phyloP scores from a whole-genome alignment of 495 filamentous ascomycete genomes.

The Aspergillus sclerotiicarbonarius region DNA sequence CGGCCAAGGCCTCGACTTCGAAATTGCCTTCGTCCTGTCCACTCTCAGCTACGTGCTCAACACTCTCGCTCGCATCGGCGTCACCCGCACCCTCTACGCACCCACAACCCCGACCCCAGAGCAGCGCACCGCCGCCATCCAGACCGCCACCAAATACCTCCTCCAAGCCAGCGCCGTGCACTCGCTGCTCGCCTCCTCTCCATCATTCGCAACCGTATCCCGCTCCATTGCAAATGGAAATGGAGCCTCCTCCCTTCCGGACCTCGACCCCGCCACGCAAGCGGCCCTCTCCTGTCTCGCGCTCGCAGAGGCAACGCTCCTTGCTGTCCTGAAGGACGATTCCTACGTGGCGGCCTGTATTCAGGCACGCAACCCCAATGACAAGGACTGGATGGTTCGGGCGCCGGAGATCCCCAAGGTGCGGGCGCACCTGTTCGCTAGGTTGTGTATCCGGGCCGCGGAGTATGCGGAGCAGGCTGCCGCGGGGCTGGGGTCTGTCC shows the following conservation, averaged over 20 bases:
- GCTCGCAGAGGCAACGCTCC: constrained; percentile 81
- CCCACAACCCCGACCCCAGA: constrained; percentile 59
- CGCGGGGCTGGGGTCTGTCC: constrained; percentile 44
- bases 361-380: constrained; percentile 71
- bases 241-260: constrained; percentile 32
- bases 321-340: constrained; percentile 90
- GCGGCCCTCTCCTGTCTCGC: constrained; percentile 70
- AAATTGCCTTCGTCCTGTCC: constrained; percentile 74
- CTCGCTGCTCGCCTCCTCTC: constrained; percentile 53
- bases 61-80: constrained; percentile 61
- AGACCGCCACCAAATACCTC: constrained; percentile 72
- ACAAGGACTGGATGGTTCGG: constrained; percentile 91
- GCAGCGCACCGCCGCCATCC: constrained; percentile 65
- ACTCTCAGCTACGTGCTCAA: constrained; percentile 73
- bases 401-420: constrained; percentile 84
- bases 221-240: constrained; percentile 12
- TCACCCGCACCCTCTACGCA: constrained; percentile 55
- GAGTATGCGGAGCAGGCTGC: constrained; percentile 54
- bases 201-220: constrained; percentile 19
- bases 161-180: constrained; percentile 79
- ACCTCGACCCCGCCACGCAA: constrained; percentile 65
- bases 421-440: constrained; percentile 78
- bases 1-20: constrained; percentile 75
- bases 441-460: constrained; percentile 72
- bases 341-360: constrained; percentile 79